Base-by-base conservation (phyloP, 805 yeast species). In the Saturnispora halmiae region DNA sequence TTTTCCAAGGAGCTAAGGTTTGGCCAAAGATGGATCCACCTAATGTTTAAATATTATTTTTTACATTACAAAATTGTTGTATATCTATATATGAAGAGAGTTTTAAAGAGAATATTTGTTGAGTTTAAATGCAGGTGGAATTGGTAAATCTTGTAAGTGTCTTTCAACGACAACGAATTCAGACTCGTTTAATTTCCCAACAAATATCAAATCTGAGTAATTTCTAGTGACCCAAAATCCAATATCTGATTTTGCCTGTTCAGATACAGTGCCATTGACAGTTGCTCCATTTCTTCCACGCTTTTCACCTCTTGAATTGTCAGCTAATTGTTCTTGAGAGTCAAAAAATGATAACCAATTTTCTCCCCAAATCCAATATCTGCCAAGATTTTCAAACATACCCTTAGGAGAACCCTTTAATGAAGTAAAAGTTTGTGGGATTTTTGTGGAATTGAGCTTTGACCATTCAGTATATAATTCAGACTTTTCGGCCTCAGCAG, bases 351-450 rank as follows among this genome's bases (percentile, higher is more conserved):
- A 73, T 13, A 88, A 49, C 94, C 95, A 90, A 38, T 73, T 73
- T 16, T 82, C 69, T 2, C 96, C 94, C 74, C 84, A 87, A n/a
- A 86, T 61, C 96, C 96, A 90, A 13, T 82, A 63, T 42, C 74
- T 67, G 16, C 49, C 52, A 1, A 61, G 49, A 26, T 62, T 59
- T 3, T 57, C 53, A 54, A 82, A 84, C 10, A 83, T 59, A 13
- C 95, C 96, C 44, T 74, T 69, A 41, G 94, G 79, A 51, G 80
- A 77, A 43, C 82, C 90, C 14, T 71, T 72, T 40, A 73, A 64
- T 2, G 65, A 57, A 14, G 69, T 54, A 46, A 82, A 77, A 46
- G 76, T 75, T 28, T 65, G 65, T 2, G 97, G 96, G 48, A 87
- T 60, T 42, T 73, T 68, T 39, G 82, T 92, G 14, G 85, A 72